Evolutionary conservation across 345 rosid species (phyloP).

Genomic region (Lumnitzera racemosa): DNA sequence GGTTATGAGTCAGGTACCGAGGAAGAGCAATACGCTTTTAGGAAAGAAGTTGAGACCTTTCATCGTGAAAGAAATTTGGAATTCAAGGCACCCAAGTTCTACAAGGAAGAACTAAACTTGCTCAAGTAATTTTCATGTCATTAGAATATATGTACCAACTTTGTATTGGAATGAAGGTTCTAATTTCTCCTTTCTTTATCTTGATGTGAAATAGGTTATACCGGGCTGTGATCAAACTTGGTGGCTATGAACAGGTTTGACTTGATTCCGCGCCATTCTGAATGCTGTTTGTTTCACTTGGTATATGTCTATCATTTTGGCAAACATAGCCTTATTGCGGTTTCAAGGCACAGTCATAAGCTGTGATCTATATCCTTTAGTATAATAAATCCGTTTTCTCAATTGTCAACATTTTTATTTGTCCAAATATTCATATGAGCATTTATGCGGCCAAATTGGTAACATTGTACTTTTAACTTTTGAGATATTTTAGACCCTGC

Average conservation of each 20-base stretch:
- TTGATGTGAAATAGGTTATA: slow-evolving; percentile 33
- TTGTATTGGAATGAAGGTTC: not conserved
- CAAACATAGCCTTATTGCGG: too few species aligned
- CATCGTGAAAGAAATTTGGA: slow-evolving; percentile 38
- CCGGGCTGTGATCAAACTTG: slow-evolving; percentile 56
- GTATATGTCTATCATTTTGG: not conserved
- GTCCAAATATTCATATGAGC: too few species aligned
- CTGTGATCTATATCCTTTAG: too few species aligned
- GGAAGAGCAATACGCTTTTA: slow-evolving; percentile 48
- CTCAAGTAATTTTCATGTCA: slow-evolving; percentile 34
- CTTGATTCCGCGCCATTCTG: slow-evolving; percentile 1
- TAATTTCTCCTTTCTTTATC: not conserved
- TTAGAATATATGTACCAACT: not conserved
- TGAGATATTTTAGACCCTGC: too few species aligned
- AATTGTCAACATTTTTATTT: too few species aligned
- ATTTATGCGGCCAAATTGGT: too few species aligned
- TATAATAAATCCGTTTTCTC: too few species aligned
- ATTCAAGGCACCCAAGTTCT: slow-evolving; percentile 61
- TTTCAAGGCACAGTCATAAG: too few species aligned
- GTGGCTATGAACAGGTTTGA: slow-evolving; percentile 66
- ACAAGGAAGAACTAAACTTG: slow-evolving; percentile 55
- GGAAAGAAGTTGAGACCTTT: slow-evolving; percentile 48
- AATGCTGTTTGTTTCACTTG: not conserved
- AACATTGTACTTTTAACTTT: too few species aligned
- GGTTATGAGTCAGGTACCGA: slow-evolving; percentile 51